These are phyloP conservation scores for Triticum turgidum DNA, from an alignment of 176 grass and related monocot genomes.

Conservation along the genomic window DNA sequence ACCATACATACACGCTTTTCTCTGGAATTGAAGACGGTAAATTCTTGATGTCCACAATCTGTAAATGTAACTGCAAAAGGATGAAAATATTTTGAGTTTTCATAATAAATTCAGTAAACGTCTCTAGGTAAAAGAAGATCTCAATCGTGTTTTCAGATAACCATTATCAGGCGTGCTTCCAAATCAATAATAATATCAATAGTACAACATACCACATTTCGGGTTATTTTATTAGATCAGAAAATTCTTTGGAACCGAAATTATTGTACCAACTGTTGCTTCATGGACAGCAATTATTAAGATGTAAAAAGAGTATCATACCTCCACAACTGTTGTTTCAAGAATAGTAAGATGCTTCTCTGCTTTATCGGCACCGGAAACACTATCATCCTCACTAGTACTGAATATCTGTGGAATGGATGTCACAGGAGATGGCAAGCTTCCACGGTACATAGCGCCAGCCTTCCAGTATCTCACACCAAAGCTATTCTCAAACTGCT, in stretches of 20 bases:
- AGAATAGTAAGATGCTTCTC: slow-evolving; percentile 40
- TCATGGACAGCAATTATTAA: background rate
- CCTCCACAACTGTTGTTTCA: slow-evolving; percentile 49
- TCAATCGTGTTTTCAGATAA: background rate
- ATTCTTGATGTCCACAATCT: slow-evolving; percentile 87
- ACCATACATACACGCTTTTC: slow-evolving; percentile 59
- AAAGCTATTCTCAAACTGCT: slow-evolving; percentile 74
- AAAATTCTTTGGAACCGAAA: background rate
- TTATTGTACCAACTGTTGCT: background rate
- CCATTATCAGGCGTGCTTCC: too few species aligned
- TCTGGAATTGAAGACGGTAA: slow-evolving; percentile 42
- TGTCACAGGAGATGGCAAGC: slow-evolving; percentile 61
- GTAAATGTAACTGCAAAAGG: slow-evolving; percentile 62
- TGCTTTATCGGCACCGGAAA: background rate
- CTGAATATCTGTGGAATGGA: slow-evolving; percentile 32
- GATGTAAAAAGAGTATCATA: slow-evolving; percentile 20
- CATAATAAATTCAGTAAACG: background rate
- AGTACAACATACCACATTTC: background rate
- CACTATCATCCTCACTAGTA: background rate
- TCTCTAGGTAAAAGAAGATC: background rate
- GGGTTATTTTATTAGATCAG: background rate
- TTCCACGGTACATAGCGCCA: slow-evolving; percentile 77
- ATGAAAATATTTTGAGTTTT: slow-evolving; percentile 16
- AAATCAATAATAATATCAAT: background rate
- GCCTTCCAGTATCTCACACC: slow-evolving; percentile 84